A percentile compares a stretch with the other conserved stretches of the same genome.
These are phyloP conservation scores for Lichenothelia convexa DNA, from an alignment of 495 filamentous ascomycete species.

Conservation along the genomic window DNA sequence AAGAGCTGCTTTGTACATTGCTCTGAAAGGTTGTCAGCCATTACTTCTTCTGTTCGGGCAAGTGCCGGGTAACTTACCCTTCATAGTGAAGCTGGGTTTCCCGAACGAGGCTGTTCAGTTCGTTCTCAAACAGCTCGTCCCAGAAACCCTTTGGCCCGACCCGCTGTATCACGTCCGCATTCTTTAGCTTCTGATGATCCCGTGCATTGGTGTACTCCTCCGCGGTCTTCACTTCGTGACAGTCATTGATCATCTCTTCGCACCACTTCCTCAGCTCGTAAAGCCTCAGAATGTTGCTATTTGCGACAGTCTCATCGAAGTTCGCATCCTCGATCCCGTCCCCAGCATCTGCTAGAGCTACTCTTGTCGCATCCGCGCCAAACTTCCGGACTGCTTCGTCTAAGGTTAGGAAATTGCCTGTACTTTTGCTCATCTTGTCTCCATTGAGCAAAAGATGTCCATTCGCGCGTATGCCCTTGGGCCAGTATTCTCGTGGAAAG, in stretches of 20 bases:
- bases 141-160: conserved; percentile 63
- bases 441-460: conserved; percentile 88
- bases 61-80: conserved; percentile 26
- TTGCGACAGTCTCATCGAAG: conserved; percentile 87
- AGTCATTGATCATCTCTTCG: conserved; percentile 51
- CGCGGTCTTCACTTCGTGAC: conserved; percentile 11
- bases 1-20: conserved; percentile 78
- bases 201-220: conserved; percentile 16
- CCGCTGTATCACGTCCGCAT: conserved; percentile 28
- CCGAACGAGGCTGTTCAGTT: conserved; percentile 66
- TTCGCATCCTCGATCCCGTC: conserved; percentile 94
- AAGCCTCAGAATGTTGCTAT: conserved; percentile 72
- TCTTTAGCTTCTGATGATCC: conserved; percentile 41
- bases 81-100: conserved; percentile 63
- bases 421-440: conserved; percentile 92
- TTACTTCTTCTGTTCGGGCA: not conserved
- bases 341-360: conserved; percentile 86
- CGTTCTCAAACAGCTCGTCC: conserved; percentile 82
- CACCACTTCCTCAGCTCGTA: conserved; percentile 83
- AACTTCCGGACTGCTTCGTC: conserved; percentile 76
- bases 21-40: conserved; percentile 26
- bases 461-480: conserved; percentile 63
- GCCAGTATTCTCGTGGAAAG: conserved; percentile 77
- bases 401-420: conserved; percentile 89
- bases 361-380: conserved; percentile 78